Base-by-base conservation (phyloP, 345 rosid genomes). In the Rhizophora mangle region DNA sequence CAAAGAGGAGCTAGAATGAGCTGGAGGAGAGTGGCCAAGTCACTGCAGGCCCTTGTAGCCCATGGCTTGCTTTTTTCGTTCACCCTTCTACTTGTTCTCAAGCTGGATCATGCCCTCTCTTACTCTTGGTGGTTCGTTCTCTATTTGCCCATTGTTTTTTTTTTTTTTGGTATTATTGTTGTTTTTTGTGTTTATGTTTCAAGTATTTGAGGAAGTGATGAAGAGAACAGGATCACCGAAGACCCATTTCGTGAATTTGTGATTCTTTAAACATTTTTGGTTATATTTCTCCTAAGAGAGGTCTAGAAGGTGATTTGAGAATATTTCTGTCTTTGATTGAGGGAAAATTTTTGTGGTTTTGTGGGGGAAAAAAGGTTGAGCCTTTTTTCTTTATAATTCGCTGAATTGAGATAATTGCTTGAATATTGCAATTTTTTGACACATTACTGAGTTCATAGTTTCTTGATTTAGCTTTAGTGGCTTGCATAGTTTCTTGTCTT, bases 11-110 rank as follows among this genome's bases (percentile, higher is more conserved):
- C 75, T 74, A 80, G 81, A 69, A 86, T 86, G 92, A 89, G 85
- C 73, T 90, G 96, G 93, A 77, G 87, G 65, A 85, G 93, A 83
- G 92, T 87, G 67, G 86, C 78, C 43, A 86, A 80, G 84, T 88
- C 96, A 53, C 70, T 84, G 37, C 96, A 85, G 70, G 83, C 88
- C 13, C 82, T 88, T 36, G 59, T 79, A 15, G 97, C 96, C 22
- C 97, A 93, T 69, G 70, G 39, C 49, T 79, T 89, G 69, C 91
- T 90, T 72, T 86, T 93, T 86, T 81, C 88, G 68, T 90, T 90
- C 88, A 88, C 96, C 55, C 83, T 90, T 69, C 78, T 90, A 72
- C 90, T 93, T 54, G 78, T 78, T 81, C 81, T 90, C 74, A 93
- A 85, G 91, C 96, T 90, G 68, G 79, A 87, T 37, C 91, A 70